Evolutionary conservation across 345 rosid species (phyloP).

Genomic region (Brassica rapa): DNA sequence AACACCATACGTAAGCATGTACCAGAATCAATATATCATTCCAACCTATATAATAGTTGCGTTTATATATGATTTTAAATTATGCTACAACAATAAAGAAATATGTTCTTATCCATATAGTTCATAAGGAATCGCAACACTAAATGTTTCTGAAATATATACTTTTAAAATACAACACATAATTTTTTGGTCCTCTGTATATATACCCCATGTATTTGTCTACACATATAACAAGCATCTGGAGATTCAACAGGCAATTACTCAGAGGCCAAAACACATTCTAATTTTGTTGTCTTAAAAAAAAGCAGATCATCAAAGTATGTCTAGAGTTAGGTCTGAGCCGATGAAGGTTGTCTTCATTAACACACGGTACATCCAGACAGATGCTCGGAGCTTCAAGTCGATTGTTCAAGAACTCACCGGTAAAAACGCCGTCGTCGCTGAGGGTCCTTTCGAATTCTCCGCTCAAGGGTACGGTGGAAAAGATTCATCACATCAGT

Average conservation of each 20-base stretch:
- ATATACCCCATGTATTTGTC: constrained; percentile 12
- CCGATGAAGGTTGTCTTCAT: constrained; percentile 55
- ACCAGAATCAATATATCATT: constrained; percentile 23
- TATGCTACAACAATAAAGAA: not conserved
- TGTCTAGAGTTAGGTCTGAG: constrained; percentile 35
- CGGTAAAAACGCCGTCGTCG: constrained; percentile 56
- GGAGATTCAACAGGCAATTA: constrained; percentile 19
- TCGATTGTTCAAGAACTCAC: constrained; percentile 69
- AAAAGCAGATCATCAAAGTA: not conserved
- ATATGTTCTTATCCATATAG: constrained; percentile 10
- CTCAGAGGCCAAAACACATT: not conserved
- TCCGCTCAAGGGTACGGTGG: constrained; percentile 12
- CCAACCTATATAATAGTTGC: constrained; percentile 6
- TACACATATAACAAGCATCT: constrained; percentile 21
- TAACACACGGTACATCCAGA: constrained; percentile 54
- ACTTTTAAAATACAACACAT: not conserved
- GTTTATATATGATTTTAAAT: not conserved
- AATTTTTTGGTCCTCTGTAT: not conserved
- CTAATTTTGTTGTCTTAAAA: not conserved
- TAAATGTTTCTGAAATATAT: constrained; percentile 11
- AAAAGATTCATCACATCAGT: constrained; percentile 5
- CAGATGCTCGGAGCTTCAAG: constrained; percentile 58
- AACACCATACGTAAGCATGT: constrained; percentile 34
- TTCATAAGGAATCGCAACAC: constrained; percentile 12
- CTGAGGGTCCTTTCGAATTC: constrained; percentile 27